Conservation (phyloP, 2,329 filamentous ascomycete species). For the Aspergillus alliaceus region DNA sequence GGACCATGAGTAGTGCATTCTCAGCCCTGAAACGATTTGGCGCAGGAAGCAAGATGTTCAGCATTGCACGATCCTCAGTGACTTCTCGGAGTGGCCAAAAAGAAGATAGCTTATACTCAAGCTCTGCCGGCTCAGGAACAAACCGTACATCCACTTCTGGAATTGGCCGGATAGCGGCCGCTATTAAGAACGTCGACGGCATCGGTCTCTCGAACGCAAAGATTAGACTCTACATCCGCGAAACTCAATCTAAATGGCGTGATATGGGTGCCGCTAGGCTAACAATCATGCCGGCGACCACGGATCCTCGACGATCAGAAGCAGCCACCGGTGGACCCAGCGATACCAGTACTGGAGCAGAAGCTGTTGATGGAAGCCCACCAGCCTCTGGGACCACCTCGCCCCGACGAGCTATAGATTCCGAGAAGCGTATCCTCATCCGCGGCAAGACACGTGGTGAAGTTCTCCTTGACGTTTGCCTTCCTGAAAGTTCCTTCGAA, state of each 20-base stretch:
- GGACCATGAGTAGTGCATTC: conserved; percentile 76
- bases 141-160: conserved; percentile 58
- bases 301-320: conserved; percentile 30
- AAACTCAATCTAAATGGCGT: conserved; percentile 77
- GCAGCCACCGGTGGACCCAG: conserved; percentile 54
- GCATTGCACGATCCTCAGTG: conserved; percentile 77
- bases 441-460: conserved; percentile 66
- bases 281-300: conserved; percentile 68
- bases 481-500: conserved; percentile 82
- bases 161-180: conserved; percentile 51
- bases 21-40: conserved; percentile 74
- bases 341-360: conserved; percentile 24
- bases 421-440: conserved; percentile 84
- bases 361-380: conserved; percentile 23
- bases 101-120: conserved; percentile 60
- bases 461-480: conserved; percentile 76
- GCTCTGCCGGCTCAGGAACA: conserved; percentile 48
- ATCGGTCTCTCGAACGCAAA: conserved; percentile 71
- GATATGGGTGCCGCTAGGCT: conserved; percentile 84
- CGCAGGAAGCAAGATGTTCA: conserved; percentile 72
- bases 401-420: conserved; percentile 56
- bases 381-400: conserved; percentile 33
- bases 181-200: conserved; percentile 57
- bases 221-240: conserved; percentile 80
- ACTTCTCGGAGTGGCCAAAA: conserved; percentile 54